Percentiles rank a stretch among this genome's conserved stretches.
phyloP scores from a whole-genome alignment of 2,329 filamentous ascomycete species.

The Thermoascus crustaceus region DNA sequence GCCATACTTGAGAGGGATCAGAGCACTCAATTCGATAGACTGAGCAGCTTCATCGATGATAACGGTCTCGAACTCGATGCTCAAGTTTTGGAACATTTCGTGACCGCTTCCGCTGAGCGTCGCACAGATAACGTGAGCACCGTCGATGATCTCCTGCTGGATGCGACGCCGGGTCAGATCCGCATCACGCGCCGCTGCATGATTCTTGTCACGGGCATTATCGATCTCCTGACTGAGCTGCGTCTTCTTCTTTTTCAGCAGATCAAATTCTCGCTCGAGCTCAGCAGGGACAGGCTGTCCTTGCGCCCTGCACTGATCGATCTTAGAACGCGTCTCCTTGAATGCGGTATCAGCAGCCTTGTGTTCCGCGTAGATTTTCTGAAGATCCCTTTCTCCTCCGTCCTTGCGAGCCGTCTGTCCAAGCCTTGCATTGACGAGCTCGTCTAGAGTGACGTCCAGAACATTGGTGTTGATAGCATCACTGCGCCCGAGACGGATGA shows the following conservation, averaged over 20 bases:
- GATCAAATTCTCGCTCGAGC: constrained; percentile 69
- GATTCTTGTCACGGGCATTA: constrained; percentile 75
- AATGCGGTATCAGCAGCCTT: constrained; percentile 57
- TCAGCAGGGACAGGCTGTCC: constrained; percentile 35
- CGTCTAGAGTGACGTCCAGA: constrained; percentile 84
- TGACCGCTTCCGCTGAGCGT: constrained; percentile 94
- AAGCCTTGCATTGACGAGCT: constrained; percentile 71
- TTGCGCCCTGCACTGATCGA: constrained; percentile 58
- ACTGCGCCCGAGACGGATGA: constrained; percentile 80
- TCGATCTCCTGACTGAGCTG: constrained; percentile 78
- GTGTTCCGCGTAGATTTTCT: constrained; percentile 63
- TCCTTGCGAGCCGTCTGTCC: constrained; percentile 38
- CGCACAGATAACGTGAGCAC: constrained; percentile 86
- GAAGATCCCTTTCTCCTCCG: constrained; percentile 43
- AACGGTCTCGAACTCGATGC: constrained; percentile 96
- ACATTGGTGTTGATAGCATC: constrained; percentile 89
- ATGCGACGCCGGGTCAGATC: constrained; percentile 77
- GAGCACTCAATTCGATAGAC: constrained; percentile 91
- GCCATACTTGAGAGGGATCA: constrained; percentile 96
- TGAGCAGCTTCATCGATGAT: constrained; percentile 97
- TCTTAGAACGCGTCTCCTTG: constrained; percentile 58
- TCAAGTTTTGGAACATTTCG: constrained; percentile 91
- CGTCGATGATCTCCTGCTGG: constrained; percentile 85
- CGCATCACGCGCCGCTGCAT: constrained; percentile 69
- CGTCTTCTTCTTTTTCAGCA: constrained; percentile 66